phyloP scores from a whole-genome alignment of 1,284 basidiomycete species.

The Ustilago curta region DNA sequence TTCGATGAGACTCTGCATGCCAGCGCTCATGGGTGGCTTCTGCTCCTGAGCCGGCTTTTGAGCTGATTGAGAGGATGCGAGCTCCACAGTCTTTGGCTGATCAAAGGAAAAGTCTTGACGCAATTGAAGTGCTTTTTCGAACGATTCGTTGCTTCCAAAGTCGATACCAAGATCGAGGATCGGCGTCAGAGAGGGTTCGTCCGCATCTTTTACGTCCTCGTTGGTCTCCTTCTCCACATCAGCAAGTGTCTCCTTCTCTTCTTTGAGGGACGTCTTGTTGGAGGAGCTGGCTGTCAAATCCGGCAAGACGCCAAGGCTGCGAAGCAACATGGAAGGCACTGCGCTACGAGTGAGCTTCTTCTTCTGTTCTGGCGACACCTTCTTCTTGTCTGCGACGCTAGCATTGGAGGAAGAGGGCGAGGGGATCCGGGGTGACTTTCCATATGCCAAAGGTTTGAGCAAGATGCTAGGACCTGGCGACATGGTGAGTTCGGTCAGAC shows the following conservation, averaged over 20 bases:
- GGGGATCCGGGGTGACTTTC: slow-evolving; percentile 33
- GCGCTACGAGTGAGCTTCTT: slow-evolving; percentile 44
- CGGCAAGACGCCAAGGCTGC: slow-evolving; percentile 46
- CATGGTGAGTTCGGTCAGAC: slow-evolving; percentile 46
- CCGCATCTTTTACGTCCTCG: slow-evolving; percentile 17
- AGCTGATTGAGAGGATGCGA: background rate
- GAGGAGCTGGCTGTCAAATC: slow-evolving; percentile 21
- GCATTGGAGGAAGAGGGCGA: slow-evolving; percentile 24
- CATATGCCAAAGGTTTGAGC: slow-evolving; percentile 39
- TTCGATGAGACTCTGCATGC: slow-evolving; percentile 32
- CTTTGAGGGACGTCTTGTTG: slow-evolving; percentile 5
- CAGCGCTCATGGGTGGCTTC: slow-evolving; percentile 19
- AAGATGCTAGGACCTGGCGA: slow-evolving; percentile 49
- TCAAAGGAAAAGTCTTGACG: slow-evolving; percentile 40
- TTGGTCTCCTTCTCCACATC: slow-evolving; percentile 5
- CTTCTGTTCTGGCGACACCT: slow-evolving; percentile 24
- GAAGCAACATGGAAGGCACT: slow-evolving; percentile 49
- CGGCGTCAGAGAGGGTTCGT: slow-evolving; percentile 47
- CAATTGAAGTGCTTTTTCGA: slow-evolving; percentile 38
- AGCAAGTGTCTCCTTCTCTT: slow-evolving; percentile 12
- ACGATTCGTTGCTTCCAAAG: slow-evolving; percentile 37
- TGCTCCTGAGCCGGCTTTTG: slow-evolving; percentile 2
- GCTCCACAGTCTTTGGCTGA: slow-evolving; percentile 6
- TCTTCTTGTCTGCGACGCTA: slow-evolving; percentile 7
- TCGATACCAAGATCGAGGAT: slow-evolving; percentile 54